Percentiles rank a stretch among this genome's conserved stretches.
phyloP scores from a whole-genome alignment of 805 yeast genomes.

The Candida railenensis region DNA sequence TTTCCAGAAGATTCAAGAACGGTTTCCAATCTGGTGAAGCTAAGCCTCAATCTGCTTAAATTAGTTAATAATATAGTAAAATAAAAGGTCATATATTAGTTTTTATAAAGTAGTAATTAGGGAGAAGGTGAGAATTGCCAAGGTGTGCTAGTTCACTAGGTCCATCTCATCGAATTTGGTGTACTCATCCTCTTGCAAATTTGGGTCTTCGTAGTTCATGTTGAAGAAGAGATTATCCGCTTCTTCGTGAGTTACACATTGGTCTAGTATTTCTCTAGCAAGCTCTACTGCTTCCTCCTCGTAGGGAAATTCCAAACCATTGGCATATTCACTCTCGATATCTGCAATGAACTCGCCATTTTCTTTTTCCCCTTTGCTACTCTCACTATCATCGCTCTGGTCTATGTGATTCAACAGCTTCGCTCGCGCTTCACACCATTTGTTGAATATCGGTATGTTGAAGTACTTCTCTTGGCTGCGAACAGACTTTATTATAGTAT shows the following conservation, averaged over 20 bases:
- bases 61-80: slow-evolving; percentile 14
- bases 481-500: slow-evolving; percentile 31
- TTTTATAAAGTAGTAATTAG: no score
- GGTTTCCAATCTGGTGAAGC: slow-evolving; percentile 92
- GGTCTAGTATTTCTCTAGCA: slow-evolving; percentile 68
- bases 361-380: slow-evolving; percentile 8
- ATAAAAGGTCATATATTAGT: slow-evolving; percentile 5
- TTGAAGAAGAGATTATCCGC: slow-evolving; percentile 72
- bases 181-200: slow-evolving; percentile 7
- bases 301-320: slow-evolving; percentile 63
- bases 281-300: slow-evolving; percentile 63
- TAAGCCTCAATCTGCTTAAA: slow-evolving; percentile 64
- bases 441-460: slow-evolving; percentile 40
- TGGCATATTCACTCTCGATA: slow-evolving; percentile 45
- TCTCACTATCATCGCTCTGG: background rate
- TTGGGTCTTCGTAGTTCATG: slow-evolving; percentile 47
- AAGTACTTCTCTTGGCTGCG: slow-evolving; percentile 28
- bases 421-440: slow-evolving; percentile 42
- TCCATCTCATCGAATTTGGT: slow-evolving; percentile 24
- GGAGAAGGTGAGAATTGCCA: background rate
- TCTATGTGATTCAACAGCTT: slow-evolving; percentile 34
- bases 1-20: slow-evolving; percentile 97
- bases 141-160: slow-evolving; percentile 11
- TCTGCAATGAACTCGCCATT: slow-evolving; percentile 24
- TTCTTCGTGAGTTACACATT: slow-evolving; percentile 70